Base-by-base conservation (phyloP, 768 basidiomycete species). In the Amanita inopinata region DNA sequence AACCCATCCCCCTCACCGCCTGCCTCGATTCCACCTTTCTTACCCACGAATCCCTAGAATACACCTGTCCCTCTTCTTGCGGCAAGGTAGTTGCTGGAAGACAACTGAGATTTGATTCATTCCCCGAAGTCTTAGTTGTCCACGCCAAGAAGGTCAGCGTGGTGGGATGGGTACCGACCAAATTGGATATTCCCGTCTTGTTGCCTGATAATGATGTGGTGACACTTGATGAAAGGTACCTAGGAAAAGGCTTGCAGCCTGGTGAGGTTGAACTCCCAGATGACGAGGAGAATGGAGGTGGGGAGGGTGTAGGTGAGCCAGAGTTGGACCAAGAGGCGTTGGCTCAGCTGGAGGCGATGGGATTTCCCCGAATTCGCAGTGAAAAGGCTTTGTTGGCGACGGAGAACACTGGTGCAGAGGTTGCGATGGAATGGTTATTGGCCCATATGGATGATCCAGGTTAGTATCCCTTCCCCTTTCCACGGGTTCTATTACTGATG, bases 341-440 rank as follows among this genome's bases (percentile, higher is more conserved):
- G 66, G 71, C 65, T 0, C 79, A 85, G 62, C 66, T 98, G 17
- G 78, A 87, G 52, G 79, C 65, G 0, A 93, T 98, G 91, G 94
- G 94, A 0, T 98, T 99, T 70, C 86, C 93, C 0, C 57, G 63
- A 0, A 58, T 91, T 5, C 75, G 92, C 17, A 92, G 87, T 58
- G 83, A 94, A 53, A 92, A 90, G 51, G 96, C 93, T 0, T 59
- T 98, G 4, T 67, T 94, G 7, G 91, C 90, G 0, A 98, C 92
- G 0, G 89, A 90, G 0, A 80, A 82, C 51, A 64, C 60, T 11
- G 78, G 80, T 45, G 64, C 83, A 0, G 86, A 92, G 48, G 72
- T 67, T 0, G 96, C 96, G 0, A 94, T 94, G 91, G 81, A 90
- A 46, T 99, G 94, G 94, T 60, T 99, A 31, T 94, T 98, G 55